Evolutionary conservation across 768 basidiomycete species (phyloP).

Genomic region (Amanita pseudoporphyria): DNA sequence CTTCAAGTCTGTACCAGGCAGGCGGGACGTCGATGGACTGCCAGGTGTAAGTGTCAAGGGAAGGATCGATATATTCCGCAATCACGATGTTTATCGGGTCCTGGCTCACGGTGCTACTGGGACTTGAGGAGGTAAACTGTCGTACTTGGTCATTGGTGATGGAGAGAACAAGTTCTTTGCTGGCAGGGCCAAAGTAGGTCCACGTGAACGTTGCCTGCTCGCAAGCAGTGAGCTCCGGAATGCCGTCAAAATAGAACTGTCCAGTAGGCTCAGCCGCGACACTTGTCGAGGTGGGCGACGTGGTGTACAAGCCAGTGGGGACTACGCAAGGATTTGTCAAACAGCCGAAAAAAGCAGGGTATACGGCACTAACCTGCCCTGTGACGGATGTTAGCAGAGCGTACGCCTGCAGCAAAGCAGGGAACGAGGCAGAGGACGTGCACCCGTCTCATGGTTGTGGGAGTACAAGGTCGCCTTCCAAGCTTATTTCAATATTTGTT

Average conservation of each 20-base stretch:
- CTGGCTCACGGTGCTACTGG: neutral
- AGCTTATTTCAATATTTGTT: too few relatives aligned
- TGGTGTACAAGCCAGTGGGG: neutral
- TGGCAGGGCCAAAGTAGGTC: constrained; percentile 26
- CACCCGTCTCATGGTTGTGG: neutral
- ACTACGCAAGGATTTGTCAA: neutral
- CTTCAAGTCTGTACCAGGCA: constrained; percentile 38
- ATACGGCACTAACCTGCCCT: neutral
- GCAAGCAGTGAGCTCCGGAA: constrained; percentile 19
- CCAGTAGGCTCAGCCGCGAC: constrained; percentile 2
- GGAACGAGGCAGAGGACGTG: neutral
- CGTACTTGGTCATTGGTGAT: constrained; percentile 26
- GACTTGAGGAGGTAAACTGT: neutral
- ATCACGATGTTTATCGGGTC: neutral
- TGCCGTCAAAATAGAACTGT: constrained; percentile 14
- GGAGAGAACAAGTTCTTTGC: constrained; percentile 20
- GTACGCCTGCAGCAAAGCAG: neutral
- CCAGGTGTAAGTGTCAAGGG: constrained; percentile 28
- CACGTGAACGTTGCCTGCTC: constrained; percentile 22
- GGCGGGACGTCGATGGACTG: constrained; percentile 31
- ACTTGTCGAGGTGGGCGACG: constrained; percentile 3
- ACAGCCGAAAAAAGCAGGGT: neutral
- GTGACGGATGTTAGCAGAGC: neutral
- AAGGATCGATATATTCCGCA: constrained; percentile 18
- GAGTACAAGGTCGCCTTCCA: neutral